Conservation (phyloP, 2,329 filamentous ascomycete species). For the Aspergillus ruber region DNA sequence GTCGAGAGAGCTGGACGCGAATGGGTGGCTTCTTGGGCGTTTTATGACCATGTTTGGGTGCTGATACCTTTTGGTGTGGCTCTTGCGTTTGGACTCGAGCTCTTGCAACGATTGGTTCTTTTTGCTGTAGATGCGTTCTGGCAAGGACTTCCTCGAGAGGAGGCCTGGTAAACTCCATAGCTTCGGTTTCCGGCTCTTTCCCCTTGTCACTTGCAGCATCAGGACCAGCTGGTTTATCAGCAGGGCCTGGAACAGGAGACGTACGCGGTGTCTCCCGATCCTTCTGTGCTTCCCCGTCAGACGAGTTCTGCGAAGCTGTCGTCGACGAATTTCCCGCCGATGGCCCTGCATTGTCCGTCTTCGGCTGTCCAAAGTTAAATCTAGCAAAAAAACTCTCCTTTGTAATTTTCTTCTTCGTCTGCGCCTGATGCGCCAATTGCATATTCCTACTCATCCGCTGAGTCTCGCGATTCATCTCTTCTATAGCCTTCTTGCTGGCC, state of each 20-base stretch:
- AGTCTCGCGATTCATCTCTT: conserved; percentile 92
- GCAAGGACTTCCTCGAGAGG: conserved; percentile 32
- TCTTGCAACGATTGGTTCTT: conserved; percentile 4
- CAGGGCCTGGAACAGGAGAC: conserved; percentile 45
- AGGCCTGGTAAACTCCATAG: conserved; percentile 31
- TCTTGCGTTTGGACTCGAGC: conserved; percentile 4
- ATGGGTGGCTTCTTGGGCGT: conserved; percentile 26
- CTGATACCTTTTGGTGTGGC: conserved; percentile 15
- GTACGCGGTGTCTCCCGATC: conserved; percentile 64
- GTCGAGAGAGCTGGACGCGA: conserved; percentile 36
- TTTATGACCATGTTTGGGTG: conserved; percentile 21
- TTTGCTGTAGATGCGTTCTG: conserved; percentile 14
- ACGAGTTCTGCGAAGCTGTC: conserved; percentile 32
- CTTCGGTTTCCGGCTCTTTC: conserved; percentile 2
- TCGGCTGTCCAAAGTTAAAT: conserved; percentile 64
- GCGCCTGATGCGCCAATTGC: conserved; percentile 83
- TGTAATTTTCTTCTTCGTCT: conserved; percentile 84
- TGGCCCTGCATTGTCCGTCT: conserved; percentile 14
- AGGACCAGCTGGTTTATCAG: conserved; percentile 1
- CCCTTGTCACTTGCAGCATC: neutral
- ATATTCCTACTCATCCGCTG: conserved; percentile 84
- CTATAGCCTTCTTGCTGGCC: conserved; percentile 87
- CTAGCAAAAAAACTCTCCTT: conserved; percentile 75
- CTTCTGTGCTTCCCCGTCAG: conserved; percentile 36
- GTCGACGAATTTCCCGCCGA: conserved; percentile 29